Base-by-base conservation (phyloP, 2,329 filamentous ascomycete genomes). In the Fusarium pilosicola region DNA sequence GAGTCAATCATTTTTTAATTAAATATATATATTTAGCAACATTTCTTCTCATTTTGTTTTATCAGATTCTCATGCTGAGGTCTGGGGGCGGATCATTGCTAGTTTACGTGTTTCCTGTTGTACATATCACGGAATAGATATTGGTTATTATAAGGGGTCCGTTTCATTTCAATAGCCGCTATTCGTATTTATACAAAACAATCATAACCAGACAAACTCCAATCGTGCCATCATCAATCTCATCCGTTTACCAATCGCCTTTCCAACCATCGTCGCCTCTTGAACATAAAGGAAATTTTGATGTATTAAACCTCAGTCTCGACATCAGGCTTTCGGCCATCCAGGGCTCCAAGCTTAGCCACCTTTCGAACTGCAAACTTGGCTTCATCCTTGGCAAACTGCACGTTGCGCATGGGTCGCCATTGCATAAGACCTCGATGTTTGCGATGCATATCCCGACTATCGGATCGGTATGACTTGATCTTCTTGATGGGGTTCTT, bases 371-470 rank as follows among this genome's bases (percentile, higher is more conserved):
- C 82, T 0, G 93, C 94, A 83, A 92, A 95, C 77, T 93, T 92
- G 2, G 93, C 90, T 85, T 98, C 94, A 77, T 98, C 88, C 83
- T 96, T 97, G 48, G 92, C 95, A 81, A 98, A 98, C 74, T 91
- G 90, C 28, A 90, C 86, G 80, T 97, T 97, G 45, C 96, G 88
- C 80, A 95, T 93, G 0, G 96, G 95, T 79, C 91, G 93, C 95
- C 95, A 98, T 82, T 98, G 96, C 94, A 98, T 97, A 79, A 97
- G 78, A 0, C 96, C 96, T 17, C 95, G 88, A 76, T 98, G 95
- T 83, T 95, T 94, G 2, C 95, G 89, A 80, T 95, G 92, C 80
- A 98, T 87, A 51, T 93, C 91, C 71, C 92, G 90, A 79, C 92
- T 94, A 71, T 90, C 88, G 64, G 86, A 86, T 76, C 90, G 91